These are phyloP conservation scores for Adansonia gregorii DNA, from an alignment of 441 rosid genomes.

Conservation along the genomic window DNA sequence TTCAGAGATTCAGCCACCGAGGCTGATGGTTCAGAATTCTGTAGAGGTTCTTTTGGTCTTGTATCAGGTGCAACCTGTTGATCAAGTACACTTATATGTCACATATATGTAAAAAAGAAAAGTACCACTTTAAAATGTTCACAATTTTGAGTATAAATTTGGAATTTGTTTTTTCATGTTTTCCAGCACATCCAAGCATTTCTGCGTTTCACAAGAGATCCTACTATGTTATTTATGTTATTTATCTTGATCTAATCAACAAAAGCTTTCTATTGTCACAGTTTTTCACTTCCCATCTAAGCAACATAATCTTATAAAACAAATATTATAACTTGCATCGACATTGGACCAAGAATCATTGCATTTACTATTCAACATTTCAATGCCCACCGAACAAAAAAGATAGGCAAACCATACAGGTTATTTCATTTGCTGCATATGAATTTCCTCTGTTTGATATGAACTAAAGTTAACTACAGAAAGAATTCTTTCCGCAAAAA, in stretches of 20 bases:
- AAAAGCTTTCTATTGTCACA: neutral
- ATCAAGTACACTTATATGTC: neutral
- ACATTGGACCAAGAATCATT: neutral
- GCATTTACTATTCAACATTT: neutral
- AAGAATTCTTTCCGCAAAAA: neutral
- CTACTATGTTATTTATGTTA: neutral
- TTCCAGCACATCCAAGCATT: neutral
- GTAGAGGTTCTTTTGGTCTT: slow-evolving; percentile 36
- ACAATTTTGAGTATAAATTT: neutral
- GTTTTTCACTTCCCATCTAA: neutral
- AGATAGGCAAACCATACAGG: neutral
- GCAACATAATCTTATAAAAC: neutral
- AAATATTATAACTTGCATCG: neutral
- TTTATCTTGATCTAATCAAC: neutral
- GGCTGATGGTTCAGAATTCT: slow-evolving; percentile 38
- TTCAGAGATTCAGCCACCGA: slow-evolving; percentile 34
- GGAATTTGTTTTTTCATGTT: neutral
- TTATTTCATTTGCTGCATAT: neutral
- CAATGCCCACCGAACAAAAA: neutral
- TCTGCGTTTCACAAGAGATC: slow-evolving; percentile 2
- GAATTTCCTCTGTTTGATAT: neutral
- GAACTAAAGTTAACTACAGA: neutral
- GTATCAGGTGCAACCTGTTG: slow-evolving; percentile 39
- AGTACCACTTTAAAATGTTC: neutral
- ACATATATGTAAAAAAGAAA: neutral